Evolutionary conservation across 2,329 filamentous ascomycete species (phyloP), one percentile per base, ranked within the genome.

Genomic region (Fusarium concolor): DNA sequence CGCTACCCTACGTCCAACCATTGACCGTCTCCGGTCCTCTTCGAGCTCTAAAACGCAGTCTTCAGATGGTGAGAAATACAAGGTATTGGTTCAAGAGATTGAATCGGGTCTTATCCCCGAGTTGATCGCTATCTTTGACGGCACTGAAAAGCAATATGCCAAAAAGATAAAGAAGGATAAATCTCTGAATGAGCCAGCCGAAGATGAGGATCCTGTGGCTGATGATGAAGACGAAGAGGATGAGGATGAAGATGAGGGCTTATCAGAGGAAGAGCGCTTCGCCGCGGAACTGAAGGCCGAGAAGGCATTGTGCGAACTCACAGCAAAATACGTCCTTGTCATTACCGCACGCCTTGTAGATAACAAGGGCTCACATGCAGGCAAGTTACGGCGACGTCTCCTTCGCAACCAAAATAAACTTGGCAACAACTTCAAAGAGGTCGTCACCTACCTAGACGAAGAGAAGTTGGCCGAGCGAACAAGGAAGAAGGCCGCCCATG

Each of bases 361-460:
- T 75, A 81, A 84, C 41, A 83, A 82, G 2, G 88, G 87, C 9
- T 80, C 85, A 12, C 81, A 87, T 29, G 85, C 85, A 10, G 89
- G 88, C 29, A 88, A 87, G 75, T 84, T 97, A 35, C 87, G 87
- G 66, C 87, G 88, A 72, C 86, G 94, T 20, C 83, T 99, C 22
- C 85, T 91, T 72, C 86, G 92, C 68, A 97, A 99, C 79, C 91
- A 91, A 75, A 83, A 82, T n/a, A 89, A 88, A 75, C 85, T 99
- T 5, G 96, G 96, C 4, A 83, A 87, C 44, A 97, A 96, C 76
- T 96, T 92, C 83, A 92, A 91, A 74, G 93, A 96, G 72, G 89
- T 97, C 9, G 82, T 97, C 6, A 87, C 88, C 10, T 96, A 91
- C 77, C 83, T 98, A 6, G 94, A 97, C 73, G 87, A 91, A 58